Conservation (phyloP, 176 grass and related monocot genomes). For the Sorghum bicolor region Sorghum_bicolor_NCBIv3 NC_012877.2:7419001-7419500, state of each 20-base stretch:
- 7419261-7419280: too few species aligned
- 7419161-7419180: too few species aligned
- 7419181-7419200: too few species aligned
- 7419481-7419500: slow-evolving; percentile 83
- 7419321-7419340: slow-evolving; percentile 92
- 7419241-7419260: too few species aligned
- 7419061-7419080: too few species aligned
- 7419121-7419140: too few species aligned
- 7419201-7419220: too few species aligned
- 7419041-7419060: too few species aligned
- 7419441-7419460: slow-evolving; percentile 1
- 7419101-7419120: too few species aligned
- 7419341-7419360: slow-evolving; percentile 94
- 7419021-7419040: not conserved
- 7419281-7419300: slow-evolving; percentile 50
- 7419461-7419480: slow-evolving; percentile 94
- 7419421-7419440: not conserved
- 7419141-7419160: too few species aligned
- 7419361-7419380: slow-evolving; percentile 29
- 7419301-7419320: slow-evolving; percentile 84
- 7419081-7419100: too few species aligned
- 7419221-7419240: too few species aligned
- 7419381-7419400: not conserved
- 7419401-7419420: not conserved
- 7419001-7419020: not conserved